A percentile compares a stretch with the other conserved stretches of the same genome.
Conservation (phyloP, 202 grass and related monocot species). For the Panicum virgatum region DNA sequence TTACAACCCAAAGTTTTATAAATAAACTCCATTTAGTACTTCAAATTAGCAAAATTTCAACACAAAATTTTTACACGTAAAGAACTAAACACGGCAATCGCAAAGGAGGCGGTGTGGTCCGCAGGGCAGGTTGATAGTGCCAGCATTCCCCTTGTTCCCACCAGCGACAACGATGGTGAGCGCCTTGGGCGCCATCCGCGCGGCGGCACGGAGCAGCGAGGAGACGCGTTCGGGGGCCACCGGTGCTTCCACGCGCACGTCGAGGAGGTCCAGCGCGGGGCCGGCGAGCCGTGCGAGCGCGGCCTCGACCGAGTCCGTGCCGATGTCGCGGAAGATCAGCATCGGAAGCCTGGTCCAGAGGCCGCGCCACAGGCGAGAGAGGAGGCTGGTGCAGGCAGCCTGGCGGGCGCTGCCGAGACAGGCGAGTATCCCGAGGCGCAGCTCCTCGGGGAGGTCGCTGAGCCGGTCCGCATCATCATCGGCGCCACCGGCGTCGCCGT, state of each 20-base stretch:
- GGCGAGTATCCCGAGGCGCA: background rate
- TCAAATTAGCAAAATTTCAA: too few species aligned
- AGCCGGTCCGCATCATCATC: background rate
- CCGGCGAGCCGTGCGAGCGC: background rate
- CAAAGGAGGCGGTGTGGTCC: background rate
- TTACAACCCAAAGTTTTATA: too few species aligned
- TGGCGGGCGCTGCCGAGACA: background rate
- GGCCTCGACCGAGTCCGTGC: background rate
- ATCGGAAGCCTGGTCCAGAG: background rate
- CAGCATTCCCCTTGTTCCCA: rapidly evolving
- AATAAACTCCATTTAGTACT: too few species aligned
- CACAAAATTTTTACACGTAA: too few species aligned
- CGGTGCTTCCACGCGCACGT: background rate
- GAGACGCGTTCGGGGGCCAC: background rate
- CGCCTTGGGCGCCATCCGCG: background rate
- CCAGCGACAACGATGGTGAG: background rate
- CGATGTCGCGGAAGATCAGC: background rate
- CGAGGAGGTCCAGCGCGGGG: background rate
- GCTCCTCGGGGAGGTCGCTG: background rate
- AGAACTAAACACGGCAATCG: too few species aligned
- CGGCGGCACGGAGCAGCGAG: background rate
- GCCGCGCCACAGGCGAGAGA: background rate
- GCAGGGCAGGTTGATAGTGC: background rate
- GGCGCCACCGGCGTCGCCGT: too few species aligned
- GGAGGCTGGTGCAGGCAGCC: background rate